Conservation (phyloP, 495 filamentous ascomycete genomes). For the Acidomyces sp. region DNA sequence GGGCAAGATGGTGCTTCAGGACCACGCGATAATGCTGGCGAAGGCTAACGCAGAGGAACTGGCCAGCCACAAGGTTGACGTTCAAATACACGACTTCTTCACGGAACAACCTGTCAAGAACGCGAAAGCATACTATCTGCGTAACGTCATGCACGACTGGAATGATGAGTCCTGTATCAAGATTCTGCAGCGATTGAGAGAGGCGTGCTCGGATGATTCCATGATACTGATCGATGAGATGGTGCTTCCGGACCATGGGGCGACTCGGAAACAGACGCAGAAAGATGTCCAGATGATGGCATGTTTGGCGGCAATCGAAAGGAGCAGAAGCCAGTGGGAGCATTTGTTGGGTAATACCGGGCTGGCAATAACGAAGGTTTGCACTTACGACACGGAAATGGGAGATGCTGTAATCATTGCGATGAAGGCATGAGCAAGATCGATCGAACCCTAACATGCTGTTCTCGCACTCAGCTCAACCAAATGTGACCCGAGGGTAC, state of each 20-base stretch:
- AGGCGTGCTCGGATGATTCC: conserved; percentile 30
- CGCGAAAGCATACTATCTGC: conserved; percentile 36
- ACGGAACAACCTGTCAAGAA: conserved; percentile 12
- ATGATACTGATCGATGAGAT: conserved; percentile 36
- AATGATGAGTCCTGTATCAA: conserved; percentile 29
- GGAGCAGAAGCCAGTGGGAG: conserved; percentile 4
- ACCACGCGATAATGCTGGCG: not conserved
- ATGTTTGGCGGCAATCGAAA: conserved; percentile 4
- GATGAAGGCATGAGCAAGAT: not conserved
- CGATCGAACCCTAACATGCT: too few species aligned
- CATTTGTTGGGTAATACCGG: not conserved
- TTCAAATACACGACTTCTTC: not conserved
- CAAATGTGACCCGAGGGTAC: too few species aligned
- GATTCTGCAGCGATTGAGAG: conserved; percentile 29
- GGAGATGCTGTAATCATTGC: conserved; percentile 5
- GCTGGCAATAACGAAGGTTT: not conserved
- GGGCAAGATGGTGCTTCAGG: too few species aligned
- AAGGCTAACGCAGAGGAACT: not conserved
- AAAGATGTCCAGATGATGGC: conserved; percentile 3
- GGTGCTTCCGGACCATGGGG: conserved; percentile 26
- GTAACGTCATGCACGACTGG: conserved; percentile 36
- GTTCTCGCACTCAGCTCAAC: too few species aligned
- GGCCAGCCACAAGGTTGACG: not conserved
- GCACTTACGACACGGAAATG: conserved; percentile 1
- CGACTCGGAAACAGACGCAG: not conserved